Evolutionary conservation across 805 yeast species (phyloP), one percentile per base, ranked within the genome.

Genomic region (Komagataella pseudopastoris): DNA sequence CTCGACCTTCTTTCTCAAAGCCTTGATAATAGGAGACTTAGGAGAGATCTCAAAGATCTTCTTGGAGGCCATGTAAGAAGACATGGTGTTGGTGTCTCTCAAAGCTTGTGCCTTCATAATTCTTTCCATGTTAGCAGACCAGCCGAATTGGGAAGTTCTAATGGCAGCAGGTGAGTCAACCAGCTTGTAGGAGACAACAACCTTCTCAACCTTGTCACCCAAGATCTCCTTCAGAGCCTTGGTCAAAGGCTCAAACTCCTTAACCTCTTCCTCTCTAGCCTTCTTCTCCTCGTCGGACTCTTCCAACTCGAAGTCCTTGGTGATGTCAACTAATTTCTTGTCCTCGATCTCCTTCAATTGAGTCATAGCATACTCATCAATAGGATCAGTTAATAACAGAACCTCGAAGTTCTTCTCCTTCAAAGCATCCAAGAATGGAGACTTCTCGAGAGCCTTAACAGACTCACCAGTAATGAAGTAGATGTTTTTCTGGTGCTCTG

Each of bases 41-140:
- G 99, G 97, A 65, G 98, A 91, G 62, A 93, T 89, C 81, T 93
- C 99, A 65, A 93, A 88, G 68, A 93, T 93, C 85, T 93, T 93
- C 89, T 93, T 93, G 52, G 99, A 93, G 49, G 98, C 85, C 99
- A 93, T 93, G 93, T 93, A 93, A 57, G 96, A 82, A 46, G 98
- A 89, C 99, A 93, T 93, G 63, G 96, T 80, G 39, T 30, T 30
- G 63, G 96, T 87, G 74, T 93, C 99, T 79, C 98, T 89, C 66
- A 93, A 78, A 63, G 99, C 99, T 80, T 93, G 99, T 56, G 99
- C 99, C 81, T 93, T 93, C 99, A 93, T 93, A 81, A 93, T 93
- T 85, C 99, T 91, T 81, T 93, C 99, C 99, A 93, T 93, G 81
- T 93, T 93, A 67, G 99, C 99, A 61, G 99, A 93, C 99, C 99